A percentile compares a stretch with the other conserved stretches of the same genome.
Evolutionary conservation across 805 yeast genomes (phyloP).

Genomic region (Pichia exigua): DNA sequence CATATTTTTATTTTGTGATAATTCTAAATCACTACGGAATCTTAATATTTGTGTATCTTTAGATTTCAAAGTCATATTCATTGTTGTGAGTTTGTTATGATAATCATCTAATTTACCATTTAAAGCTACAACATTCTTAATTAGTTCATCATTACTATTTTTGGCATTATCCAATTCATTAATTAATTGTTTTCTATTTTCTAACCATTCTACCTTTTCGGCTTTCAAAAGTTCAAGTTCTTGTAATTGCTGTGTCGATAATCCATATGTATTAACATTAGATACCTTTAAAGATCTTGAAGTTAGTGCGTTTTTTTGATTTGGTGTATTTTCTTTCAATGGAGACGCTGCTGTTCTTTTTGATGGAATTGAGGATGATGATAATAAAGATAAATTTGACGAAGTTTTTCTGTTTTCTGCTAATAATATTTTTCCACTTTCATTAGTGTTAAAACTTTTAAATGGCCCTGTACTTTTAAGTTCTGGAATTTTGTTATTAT

Average conservation of each 20-base stretch:
- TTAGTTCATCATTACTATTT: conserved; percentile 25
- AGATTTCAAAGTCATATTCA: conserved; percentile 47
- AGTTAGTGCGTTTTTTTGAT: conserved; percentile 21
- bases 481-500: neutral
- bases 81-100: conserved; percentile 43
- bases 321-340: conserved; percentile 31
- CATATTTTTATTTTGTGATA: conserved; percentile 41
- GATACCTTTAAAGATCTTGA: conserved; percentile 22
- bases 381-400: neutral
- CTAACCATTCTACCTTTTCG: conserved; percentile 46
- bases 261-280: conserved; percentile 2
- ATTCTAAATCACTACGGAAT: conserved; percentile 53
- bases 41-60: conserved; percentile 63
- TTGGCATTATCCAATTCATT: conserved; percentile 24
- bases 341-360: conserved; percentile 71
- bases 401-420: neutral
- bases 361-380: conserved; percentile 38
- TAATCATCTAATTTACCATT: conserved; percentile 33
- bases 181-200: conserved; percentile 26
- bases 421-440: neutral
- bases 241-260: conserved; percentile 26
- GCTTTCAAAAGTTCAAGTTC: conserved; percentile 44
- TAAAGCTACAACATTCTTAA: conserved; percentile 29
- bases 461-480: neutral
- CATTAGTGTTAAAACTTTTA: neutral